Percentiles rank a stretch among this genome's conserved stretches.
Evolutionary conservation across 495 filamentous ascomycete genomes (phyloP).

Genomic region (Trichoderma erinaceum): DNA sequence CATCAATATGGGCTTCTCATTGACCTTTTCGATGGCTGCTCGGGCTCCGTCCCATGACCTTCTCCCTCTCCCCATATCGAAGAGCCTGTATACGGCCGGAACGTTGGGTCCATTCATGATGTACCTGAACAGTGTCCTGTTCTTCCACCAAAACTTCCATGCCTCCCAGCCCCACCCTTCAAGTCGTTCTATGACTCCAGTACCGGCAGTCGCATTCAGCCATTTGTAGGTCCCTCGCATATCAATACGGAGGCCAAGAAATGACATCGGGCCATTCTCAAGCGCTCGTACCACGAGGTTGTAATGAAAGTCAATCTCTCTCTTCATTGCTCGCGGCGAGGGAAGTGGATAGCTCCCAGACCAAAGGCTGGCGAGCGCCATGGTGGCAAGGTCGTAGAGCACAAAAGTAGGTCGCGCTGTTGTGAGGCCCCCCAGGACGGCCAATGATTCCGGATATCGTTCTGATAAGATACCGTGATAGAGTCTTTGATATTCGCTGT

Average conservation of each 20-base stretch:
- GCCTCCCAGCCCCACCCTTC: conserved; percentile 26
- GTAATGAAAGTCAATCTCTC: conserved; percentile 25
- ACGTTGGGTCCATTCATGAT: conserved; percentile 28
- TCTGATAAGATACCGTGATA: conserved; percentile 15
- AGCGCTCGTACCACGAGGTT: conserved; percentile 23
- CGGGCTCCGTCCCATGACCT: conserved; percentile 22
- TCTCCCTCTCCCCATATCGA: conserved; percentile 28
- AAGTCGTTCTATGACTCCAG: conserved; percentile 28
- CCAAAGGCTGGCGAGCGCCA: conserved; percentile 31
- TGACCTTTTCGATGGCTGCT: conserved; percentile 24
- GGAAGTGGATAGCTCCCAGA: conserved; percentile 23
- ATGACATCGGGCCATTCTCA: conserved; percentile 10
- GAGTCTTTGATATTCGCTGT: conserved; percentile 26
- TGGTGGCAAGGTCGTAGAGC: conserved; percentile 28
- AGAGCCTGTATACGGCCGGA: conserved; percentile 21
- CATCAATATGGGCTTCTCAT: conserved; percentile 14
- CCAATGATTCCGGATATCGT: conserved; percentile 26
- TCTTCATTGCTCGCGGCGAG: conserved; percentile 24
- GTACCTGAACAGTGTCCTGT: conserved; percentile 26
- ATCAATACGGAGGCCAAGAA: conserved; percentile 10
- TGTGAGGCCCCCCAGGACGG: conserved; percentile 20
- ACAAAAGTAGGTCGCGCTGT: conserved; percentile 24
- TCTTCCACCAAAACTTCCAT: conserved; percentile 29
- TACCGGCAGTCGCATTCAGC: conserved; percentile 29
- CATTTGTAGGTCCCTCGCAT: conserved; percentile 16